These are phyloP conservation scores for Entophlyctis luteolus DNA, from an alignment of 192 early-diverging fungal genomes.

Conservation along the genomic window DNA sequence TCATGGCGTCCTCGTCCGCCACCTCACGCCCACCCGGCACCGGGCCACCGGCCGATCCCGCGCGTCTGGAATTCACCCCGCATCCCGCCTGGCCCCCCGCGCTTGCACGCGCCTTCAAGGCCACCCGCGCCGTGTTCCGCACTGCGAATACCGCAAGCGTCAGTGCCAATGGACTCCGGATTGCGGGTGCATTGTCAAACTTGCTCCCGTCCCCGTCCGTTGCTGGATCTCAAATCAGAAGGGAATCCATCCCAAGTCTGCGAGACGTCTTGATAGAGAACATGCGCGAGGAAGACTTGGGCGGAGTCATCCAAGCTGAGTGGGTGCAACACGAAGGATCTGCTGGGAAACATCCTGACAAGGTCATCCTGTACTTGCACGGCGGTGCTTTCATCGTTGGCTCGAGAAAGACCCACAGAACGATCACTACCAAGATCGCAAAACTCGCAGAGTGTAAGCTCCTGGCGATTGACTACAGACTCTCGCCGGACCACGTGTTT, in stretches of 20 bases:
- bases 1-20: not conserved
- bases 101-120: not conserved
- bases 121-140: not conserved
- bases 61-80: not conserved
- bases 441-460: slow-evolving; percentile 45
- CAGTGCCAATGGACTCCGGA: not conserved
- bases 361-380: slow-evolving; percentile 33
- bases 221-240: not conserved
- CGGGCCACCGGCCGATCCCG: not conserved
- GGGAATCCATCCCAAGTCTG: slow-evolving; percentile 11
- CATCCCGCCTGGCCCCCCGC: not conserved
- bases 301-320: slow-evolving; percentile 21
- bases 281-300: slow-evolving; percentile 15
- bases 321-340: slow-evolving; percentile 10
- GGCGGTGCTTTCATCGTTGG: slow-evolving; percentile 28
- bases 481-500: slow-evolving; percentile 76
- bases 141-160: not conserved
- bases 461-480: slow-evolving; percentile 70
- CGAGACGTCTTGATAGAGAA: not conserved
- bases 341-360: not conserved
- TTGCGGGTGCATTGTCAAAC: not conserved
- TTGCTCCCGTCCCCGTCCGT: not conserved
- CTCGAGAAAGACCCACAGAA: slow-evolving; percentile 27
- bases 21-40: not conserved
- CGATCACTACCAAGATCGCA: slow-evolving; percentile 25